phyloP scores from a whole-genome alignment of 805 yeast genomes.

The Kluyveromyces lactis region DNA sequence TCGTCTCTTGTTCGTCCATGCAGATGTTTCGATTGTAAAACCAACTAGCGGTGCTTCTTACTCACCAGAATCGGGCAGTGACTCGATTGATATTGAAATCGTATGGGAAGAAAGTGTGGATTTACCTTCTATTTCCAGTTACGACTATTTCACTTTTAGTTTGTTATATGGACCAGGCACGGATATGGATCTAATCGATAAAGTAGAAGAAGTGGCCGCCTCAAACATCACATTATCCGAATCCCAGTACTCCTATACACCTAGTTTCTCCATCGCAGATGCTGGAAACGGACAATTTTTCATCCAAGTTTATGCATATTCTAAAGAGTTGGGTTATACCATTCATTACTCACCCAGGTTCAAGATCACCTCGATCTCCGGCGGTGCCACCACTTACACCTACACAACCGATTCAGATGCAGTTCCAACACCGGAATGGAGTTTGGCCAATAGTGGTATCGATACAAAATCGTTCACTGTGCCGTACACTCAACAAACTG shows the following conservation, averaged over 20 bases:
- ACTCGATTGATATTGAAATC: constrained; percentile 23
- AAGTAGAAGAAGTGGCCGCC: constrained; percentile 27
- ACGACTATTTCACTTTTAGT: constrained; percentile 39
- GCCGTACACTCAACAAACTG: constrained; percentile 74
- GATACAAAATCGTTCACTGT: constrained; percentile 49
- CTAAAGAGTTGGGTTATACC: constrained; percentile 36
- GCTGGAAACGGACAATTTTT: constrained; percentile 63
- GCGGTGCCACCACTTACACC: constrained; percentile 40
- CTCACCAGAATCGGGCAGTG: constrained; percentile 16
- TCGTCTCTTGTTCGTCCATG: constrained; percentile 9
- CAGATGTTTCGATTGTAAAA: constrained; percentile 20
- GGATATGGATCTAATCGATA: constrained; percentile 35
- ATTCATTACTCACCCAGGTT: constrained; percentile 66
- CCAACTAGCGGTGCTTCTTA: constrained; percentile 19
- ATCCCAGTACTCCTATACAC: constrained; percentile 31
- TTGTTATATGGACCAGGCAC: constrained; percentile 63
- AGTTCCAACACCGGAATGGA: constrained; percentile 36
- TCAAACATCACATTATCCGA: constrained; percentile 16
- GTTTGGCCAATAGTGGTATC: constrained; percentile 32
- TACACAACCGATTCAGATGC: constrained; percentile 36
- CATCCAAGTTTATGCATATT: constrained; percentile 55
- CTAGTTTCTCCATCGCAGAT: constrained; percentile 33
- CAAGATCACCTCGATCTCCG: constrained; percentile 62
- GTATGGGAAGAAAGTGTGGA: constrained; percentile 53
- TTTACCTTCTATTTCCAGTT: constrained; percentile 38